These are phyloP conservation scores for Cutaneotrichosporon cavernicola DNA, from an alignment of 1,284 basidiomycete species.

Conservation along the genomic window DNA sequence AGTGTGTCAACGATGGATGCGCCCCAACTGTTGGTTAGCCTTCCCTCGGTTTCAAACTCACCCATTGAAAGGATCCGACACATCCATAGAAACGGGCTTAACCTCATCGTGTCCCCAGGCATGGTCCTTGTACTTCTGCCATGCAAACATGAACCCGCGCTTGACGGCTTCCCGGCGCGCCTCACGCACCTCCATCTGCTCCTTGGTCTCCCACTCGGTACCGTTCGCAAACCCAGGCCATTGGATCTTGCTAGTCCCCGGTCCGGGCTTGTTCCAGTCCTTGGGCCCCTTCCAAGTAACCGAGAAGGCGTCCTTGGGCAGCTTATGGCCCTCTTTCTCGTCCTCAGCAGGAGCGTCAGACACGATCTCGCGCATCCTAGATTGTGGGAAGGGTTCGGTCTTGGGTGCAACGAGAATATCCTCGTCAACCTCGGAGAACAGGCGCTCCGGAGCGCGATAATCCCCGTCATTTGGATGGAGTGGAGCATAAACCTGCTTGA, in stretches of 20 bases:
- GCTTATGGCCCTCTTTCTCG: conserved; percentile 10
- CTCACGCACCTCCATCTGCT: conserved; percentile 32
- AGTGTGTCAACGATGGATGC: conserved; percentile 77
- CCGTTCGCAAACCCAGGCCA: conserved; percentile 34
- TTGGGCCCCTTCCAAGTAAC: conserved; percentile 39
- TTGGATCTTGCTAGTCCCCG: conserved; percentile 31
- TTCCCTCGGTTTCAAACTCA: conserved; percentile 16
- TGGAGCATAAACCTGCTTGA: conserved; percentile 30
- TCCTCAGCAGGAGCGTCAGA: conserved; percentile 23
- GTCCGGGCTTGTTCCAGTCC: conserved; percentile 35
- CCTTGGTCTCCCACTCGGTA: conserved; percentile 31
- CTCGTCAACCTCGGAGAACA: conserved; percentile 43
- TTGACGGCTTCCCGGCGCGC: conserved; percentile 48
- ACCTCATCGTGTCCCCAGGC: conserved; percentile 55
- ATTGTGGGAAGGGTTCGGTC: conserved; percentile 31
- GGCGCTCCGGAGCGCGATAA: conserved; percentile 26
- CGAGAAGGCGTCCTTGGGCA: conserved; percentile 31
- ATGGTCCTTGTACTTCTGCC: conserved; percentile 52
- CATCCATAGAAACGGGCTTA: conserved; percentile 35
- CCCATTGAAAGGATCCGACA: conserved; percentile 50
- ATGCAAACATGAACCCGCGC: conserved; percentile 51
- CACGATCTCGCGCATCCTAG: conserved; percentile 34
- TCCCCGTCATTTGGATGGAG: conserved; percentile 36
- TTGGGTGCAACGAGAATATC: conserved; percentile 26
- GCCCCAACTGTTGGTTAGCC: conserved; percentile 64